A percentile compares a stretch with the other conserved stretches of the same genome.
phyloP scores from a whole-genome alignment of 2,329 filamentous ascomycete genomes.

The Fusarium austroafricanum region DNA sequence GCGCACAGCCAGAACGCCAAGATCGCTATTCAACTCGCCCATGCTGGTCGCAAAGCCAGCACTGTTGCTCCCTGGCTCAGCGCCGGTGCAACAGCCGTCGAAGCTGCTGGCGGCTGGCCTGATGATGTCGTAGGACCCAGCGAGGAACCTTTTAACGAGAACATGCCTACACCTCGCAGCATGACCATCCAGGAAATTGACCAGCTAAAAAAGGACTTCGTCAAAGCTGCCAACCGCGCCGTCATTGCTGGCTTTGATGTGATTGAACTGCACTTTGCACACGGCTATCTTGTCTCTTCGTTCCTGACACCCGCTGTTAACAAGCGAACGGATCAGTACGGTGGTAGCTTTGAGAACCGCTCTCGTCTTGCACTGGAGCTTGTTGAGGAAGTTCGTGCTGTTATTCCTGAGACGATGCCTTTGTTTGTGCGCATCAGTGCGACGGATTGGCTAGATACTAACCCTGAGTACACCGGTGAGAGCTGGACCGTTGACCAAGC shows the following conservation, averaged over 20 bases:
- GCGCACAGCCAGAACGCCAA: conserved; percentile 74
- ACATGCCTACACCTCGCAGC: conserved; percentile 69
- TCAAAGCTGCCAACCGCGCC: conserved; percentile 64
- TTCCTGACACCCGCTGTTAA: conserved; percentile 80
- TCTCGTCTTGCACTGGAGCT: conserved; percentile 75
- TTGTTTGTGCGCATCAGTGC: conserved; percentile 80
- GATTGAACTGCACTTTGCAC: conserved; percentile 80
- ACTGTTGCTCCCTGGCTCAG: conserved; percentile 68
- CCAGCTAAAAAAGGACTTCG: conserved; percentile 70
- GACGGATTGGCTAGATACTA: conserved; percentile 78
- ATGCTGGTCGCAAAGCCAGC: conserved; percentile 72
- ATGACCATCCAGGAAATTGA: conserved; percentile 76
- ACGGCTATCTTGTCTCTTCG: conserved; percentile 78
- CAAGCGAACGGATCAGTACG: conserved; percentile 74
- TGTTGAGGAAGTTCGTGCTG: conserved; percentile 69
- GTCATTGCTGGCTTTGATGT: conserved; percentile 75
- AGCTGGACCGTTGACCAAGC: conserved; percentile 77
- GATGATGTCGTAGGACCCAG: conserved; percentile 61
- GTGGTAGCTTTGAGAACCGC: conserved; percentile 78
- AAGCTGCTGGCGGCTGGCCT: conserved; percentile 64
- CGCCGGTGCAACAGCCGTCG: conserved; percentile 56
- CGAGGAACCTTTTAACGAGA: conserved; percentile 65
- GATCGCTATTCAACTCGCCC: conserved; percentile 76
- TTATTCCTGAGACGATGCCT: conserved; percentile 75
- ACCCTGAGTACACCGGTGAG: conserved; percentile 62